These are phyloP conservation scores for Blastocystis hominis DNA, from an alignment of 352 stramenopile genomes.

Conservation along the genomic window DNA sequence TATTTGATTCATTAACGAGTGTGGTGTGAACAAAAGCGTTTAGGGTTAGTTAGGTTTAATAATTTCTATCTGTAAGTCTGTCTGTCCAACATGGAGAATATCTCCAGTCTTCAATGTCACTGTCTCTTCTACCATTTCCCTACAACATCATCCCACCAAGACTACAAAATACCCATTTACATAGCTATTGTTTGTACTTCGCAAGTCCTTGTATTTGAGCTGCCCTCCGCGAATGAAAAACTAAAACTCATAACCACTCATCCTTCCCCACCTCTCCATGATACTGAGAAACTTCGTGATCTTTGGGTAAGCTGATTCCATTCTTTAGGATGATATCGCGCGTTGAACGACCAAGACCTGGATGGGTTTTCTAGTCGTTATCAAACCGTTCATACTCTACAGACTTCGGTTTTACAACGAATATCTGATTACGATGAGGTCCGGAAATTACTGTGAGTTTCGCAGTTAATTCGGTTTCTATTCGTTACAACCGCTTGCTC, in stretches of 20 bases:
- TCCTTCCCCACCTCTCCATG: neutral
- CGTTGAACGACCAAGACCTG: slow-evolving; percentile 6
- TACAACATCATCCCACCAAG: neutral
- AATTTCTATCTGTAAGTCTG: slow-evolving; percentile 28
- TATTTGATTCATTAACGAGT: neutral
- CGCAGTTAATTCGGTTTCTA: slow-evolving; percentile 2
- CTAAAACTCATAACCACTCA: neutral
- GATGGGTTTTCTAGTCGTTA: slow-evolving; percentile 35
- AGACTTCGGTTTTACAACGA: slow-evolving; percentile 41
- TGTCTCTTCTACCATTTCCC: slow-evolving; percentile 5
- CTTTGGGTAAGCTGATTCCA: slow-evolving; percentile 16
- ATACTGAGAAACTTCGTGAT: slow-evolving; percentile 26
- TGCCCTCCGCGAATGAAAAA: slow-evolving; percentile 49
- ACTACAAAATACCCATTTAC: neutral
- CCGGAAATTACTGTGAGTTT: neutral
- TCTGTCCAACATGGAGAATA: slow-evolving; percentile 29
- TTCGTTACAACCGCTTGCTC: neutral
- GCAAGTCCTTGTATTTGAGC: slow-evolving; percentile 49
- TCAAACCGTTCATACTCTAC: neutral
- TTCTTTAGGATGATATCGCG: neutral
- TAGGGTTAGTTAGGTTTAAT: neutral
- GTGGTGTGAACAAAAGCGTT: too few relatives aligned
- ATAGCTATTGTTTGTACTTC: slow-evolving; percentile 49
- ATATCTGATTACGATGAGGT: neutral
- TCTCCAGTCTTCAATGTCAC: slow-evolving; percentile 44